These are phyloP conservation scores for Cantharellus cinnabarinus DNA, from an alignment of 768 basidiomycete genomes.

Conservation along the genomic window DNA sequence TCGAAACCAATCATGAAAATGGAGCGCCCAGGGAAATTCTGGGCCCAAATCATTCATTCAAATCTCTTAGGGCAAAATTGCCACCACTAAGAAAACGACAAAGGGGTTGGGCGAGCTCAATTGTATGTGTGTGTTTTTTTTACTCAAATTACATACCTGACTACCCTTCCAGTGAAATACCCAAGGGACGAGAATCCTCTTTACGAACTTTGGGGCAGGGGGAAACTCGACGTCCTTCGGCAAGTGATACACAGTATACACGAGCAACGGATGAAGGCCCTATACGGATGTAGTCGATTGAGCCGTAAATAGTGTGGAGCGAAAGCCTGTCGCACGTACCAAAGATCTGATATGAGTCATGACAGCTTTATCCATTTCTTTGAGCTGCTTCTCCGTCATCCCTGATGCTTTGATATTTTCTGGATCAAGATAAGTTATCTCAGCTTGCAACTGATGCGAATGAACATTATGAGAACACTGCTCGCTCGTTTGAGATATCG, in stretches of 20 bases:
- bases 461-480: too few species aligned
- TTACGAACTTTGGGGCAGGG: neutral
- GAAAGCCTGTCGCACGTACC: neutral
- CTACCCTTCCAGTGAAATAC: neutral
- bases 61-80: neutral
- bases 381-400: neutral
- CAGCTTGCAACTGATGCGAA: neutral
- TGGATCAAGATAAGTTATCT: neutral
- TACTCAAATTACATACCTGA: neutral
- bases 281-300: neutral
- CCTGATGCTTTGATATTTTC: neutral
- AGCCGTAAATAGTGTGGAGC: too few species aligned
- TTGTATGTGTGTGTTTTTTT: neutral
- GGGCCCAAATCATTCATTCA: too few species aligned
- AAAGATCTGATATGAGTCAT: neutral
- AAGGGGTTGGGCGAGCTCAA: neutral
- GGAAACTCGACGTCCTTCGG: neutral
- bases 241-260: neutral
- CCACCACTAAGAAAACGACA: neutral
- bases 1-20: too few species aligned
- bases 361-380: neutral
- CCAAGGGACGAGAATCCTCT: neutral
- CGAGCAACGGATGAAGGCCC: neutral
- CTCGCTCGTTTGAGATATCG: too few species aligned
- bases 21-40: too few species aligned